Evolutionary conservation across 2,329 filamentous ascomycete genomes (phyloP).

Genomic region (Neospermospora avenae): DNA sequence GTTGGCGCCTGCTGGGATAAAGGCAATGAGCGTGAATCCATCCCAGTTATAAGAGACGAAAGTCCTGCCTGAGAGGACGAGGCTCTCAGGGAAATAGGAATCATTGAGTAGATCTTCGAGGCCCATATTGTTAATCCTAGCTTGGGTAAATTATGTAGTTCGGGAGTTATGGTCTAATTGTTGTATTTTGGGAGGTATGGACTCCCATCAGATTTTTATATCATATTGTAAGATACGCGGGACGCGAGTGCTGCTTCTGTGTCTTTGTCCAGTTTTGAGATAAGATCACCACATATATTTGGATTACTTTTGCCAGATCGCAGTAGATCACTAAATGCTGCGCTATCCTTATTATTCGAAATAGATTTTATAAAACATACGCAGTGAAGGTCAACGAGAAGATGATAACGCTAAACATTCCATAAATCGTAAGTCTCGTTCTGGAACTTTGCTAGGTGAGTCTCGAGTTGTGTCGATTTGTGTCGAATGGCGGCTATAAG

Average conservation of each 20-base stretch:
- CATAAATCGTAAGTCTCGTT: too few relatives aligned
- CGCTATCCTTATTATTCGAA: too few relatives aligned
- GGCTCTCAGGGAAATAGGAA: constrained; percentile 29
- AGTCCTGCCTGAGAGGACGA: constrained; percentile 23
- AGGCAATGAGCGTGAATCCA: constrained; percentile 22
- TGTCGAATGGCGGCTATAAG: too few relatives aligned
- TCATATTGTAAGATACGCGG: neutral
- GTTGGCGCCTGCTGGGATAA: constrained; percentile 27
- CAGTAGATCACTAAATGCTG: too few relatives aligned
- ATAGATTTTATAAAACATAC: too few relatives aligned
- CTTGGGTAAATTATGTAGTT: neutral
- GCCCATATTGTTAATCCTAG: neutral
- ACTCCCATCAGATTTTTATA: neutral
- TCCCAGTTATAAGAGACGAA: constrained; percentile 26
- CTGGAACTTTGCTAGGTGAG: too few relatives aligned
- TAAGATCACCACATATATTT: too few relatives aligned
- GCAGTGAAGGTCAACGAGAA: too few relatives aligned
- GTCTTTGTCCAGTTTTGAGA: too few relatives aligned
- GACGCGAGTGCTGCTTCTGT: neutral
- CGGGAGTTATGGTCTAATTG: neutral
- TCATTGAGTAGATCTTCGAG: constrained; percentile 12
- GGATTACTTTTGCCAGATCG: too few relatives aligned
- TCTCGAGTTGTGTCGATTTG: too few relatives aligned
- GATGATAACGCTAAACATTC: too few relatives aligned
- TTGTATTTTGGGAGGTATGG: neutral